Conservation (phyloP, 106 monocot genomes). For the Dioscorea dumetorum region DNA sequence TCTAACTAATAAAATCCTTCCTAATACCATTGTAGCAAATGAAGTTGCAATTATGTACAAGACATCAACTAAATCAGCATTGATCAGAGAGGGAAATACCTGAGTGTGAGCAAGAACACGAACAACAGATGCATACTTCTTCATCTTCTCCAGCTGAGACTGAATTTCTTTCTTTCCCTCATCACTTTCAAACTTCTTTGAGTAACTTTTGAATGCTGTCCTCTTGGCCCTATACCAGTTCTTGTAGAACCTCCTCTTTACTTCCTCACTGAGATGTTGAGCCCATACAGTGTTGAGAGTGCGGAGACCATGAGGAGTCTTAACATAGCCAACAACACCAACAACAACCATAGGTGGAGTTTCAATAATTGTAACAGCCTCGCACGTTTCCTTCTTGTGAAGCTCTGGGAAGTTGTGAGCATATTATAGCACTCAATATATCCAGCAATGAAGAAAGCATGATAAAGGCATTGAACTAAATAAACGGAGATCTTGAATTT, state of each 20-base stretch:
- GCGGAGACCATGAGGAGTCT: constrained; percentile 83
- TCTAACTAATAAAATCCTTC: no score
- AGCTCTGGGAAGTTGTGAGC: constrained; percentile 29
- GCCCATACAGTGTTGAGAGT: constrained; percentile 83
- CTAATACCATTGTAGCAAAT: no score
- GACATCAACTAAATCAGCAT: neutral
- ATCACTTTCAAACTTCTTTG: constrained; percentile 69
- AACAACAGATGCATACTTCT: constrained; percentile 78
- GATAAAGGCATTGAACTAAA: neutral
- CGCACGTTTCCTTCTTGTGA: constrained; percentile 95
- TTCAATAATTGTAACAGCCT: constrained; percentile 82
- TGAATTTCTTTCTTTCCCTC: constrained; percentile 80
- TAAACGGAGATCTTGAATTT: neutral
- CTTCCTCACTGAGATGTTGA: constrained; percentile 83
- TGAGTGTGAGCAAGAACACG: constrained; percentile 86
- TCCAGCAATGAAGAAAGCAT: neutral
- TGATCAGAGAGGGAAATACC: constrained; percentile 16
- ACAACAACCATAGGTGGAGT: constrained; percentile 86
- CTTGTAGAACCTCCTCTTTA: constrained; percentile 88
- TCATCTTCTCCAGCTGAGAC: constrained; percentile 80
- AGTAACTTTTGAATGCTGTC: constrained; percentile 81
- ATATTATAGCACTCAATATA: neutral
- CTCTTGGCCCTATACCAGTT: constrained; percentile 87
- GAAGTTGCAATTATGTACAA: no score
- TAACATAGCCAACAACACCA: constrained; percentile 77